Percentiles rank a stretch among this genome's conserved stretches.
Conservation (phyloP, 2,329 filamentous ascomycete genomes). For the Alternaria consortialis region DNA sequence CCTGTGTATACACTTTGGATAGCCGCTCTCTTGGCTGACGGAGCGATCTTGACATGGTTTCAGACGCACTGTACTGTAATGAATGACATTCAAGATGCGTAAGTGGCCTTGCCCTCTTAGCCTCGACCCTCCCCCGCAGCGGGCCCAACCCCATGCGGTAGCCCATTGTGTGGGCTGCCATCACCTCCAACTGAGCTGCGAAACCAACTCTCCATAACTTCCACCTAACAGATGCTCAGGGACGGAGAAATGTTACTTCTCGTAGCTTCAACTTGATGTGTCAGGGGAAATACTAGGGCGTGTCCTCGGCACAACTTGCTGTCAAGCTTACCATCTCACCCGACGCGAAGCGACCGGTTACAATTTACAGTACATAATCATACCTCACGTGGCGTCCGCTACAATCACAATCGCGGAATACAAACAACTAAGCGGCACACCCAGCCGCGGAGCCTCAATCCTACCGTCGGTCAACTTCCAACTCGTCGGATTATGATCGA, state of each 20-base stretch:
- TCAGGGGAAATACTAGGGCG: not conserved
- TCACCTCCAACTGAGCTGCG: not conserved
- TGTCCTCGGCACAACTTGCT: slow-evolving; percentile 7
- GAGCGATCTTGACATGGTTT: not conserved
- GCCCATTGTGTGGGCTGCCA: slow-evolving; percentile 14
- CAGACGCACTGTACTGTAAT: not conserved
- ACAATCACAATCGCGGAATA: not conserved
- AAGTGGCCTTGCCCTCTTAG: slow-evolving; percentile 10
- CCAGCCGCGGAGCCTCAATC: slow-evolving; percentile 4
- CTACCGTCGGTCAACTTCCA: not conserved
- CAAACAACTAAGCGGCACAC: not conserved
- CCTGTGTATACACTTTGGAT: slow-evolving; percentile 26
- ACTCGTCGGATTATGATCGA: not conserved
- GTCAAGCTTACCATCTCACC: not conserved
- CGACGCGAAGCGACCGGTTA: slow-evolving; percentile 1
- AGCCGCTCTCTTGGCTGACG: slow-evolving; percentile 7
- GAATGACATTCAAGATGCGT: slow-evolving; percentile 6
- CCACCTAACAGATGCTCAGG: not conserved
- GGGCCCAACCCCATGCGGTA: slow-evolving; percentile 18
- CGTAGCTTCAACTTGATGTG: not conserved
- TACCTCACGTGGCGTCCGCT: not conserved
- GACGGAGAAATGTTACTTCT: not conserved
- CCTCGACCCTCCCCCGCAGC: slow-evolving; percentile 18
- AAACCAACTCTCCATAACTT: not conserved
- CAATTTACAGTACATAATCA: slow-evolving; percentile 21